Evolutionary conservation across 208 protist genomes (phyloP).

Genomic region (Naegleria fowleri): DNA sequence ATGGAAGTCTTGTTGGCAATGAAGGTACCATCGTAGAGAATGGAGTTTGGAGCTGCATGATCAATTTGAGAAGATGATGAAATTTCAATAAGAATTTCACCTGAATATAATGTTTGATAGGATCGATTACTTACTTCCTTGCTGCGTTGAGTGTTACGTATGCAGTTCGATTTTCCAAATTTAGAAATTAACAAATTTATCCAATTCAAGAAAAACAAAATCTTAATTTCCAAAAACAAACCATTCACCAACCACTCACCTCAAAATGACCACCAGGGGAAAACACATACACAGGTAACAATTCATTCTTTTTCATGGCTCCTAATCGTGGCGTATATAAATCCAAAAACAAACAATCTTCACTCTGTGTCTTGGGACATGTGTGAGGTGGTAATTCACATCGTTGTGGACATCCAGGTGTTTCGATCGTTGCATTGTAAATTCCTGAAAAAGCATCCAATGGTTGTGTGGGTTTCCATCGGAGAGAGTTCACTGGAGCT

Average conservation of each 20-base stretch:
- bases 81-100: not conserved
- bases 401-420: not conserved
- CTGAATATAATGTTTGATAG: not conserved
- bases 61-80: no score
- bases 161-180: no score
- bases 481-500: constrained; percentile 38
- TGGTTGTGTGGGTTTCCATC: constrained; percentile 31
- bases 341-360: constrained; percentile 29
- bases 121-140: no score
- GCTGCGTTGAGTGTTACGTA: no score
- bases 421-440: constrained; percentile 23
- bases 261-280: constrained; percentile 34
- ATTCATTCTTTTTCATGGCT: not conserved
- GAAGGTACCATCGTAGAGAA: not conserved
- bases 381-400: not conserved
- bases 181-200: no score
- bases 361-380: not conserved
- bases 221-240: no score
- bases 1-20: not conserved
- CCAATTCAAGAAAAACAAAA: no score
- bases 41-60: no score
- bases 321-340: not conserved
- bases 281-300: constrained; percentile 34
- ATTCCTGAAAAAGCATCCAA: not conserved
- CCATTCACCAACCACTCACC: no score